Evolutionary conservation across 345 rosid genomes (phyloP).

Genomic region (Acer saccharum): DNA sequence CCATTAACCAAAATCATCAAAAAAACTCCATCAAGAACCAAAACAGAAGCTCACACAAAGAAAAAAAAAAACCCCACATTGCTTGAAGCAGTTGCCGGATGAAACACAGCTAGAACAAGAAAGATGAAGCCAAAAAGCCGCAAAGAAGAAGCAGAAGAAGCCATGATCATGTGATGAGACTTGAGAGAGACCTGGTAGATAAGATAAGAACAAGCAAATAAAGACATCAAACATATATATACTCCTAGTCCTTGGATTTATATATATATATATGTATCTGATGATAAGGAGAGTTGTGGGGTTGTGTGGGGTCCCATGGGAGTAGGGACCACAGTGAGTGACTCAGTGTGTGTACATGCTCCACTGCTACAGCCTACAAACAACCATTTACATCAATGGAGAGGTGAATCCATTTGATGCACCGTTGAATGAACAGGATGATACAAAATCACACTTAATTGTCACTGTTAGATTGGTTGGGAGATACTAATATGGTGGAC

Average conservation of each 20-base stretch:
- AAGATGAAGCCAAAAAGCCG: neutral
- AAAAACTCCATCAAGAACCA: slow-evolving; percentile 8
- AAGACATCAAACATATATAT: neutral
- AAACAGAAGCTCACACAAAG: slow-evolving; percentile 6
- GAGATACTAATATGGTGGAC: neutral
- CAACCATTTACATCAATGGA: neutral
- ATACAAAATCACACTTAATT: neutral
- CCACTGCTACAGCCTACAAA: neutral
- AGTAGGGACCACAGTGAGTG: neutral
- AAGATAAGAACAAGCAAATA: neutral
- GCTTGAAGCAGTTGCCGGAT: slow-evolving; percentile 34
- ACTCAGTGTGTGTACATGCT: neutral
- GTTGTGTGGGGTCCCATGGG: neutral
- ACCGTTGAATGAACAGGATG: neutral
- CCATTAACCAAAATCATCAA: neutral
- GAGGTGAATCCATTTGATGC: neutral
- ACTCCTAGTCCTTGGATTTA: no score
- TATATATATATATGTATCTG: neutral
- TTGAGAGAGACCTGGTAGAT: neutral
- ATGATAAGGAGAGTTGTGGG: neutral
- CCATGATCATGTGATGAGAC: neutral
- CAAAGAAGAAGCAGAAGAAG: slow-evolving; percentile 11
- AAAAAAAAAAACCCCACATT: slow-evolving; percentile 27
- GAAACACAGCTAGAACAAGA: slow-evolving; percentile 27
- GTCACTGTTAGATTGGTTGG: neutral